Percentiles rank a stretch among this genome's conserved stretches.
Evolutionary conservation across 768 basidiomycete genomes (phyloP).

Genomic region (Leccinum aurantiacum): DNA sequence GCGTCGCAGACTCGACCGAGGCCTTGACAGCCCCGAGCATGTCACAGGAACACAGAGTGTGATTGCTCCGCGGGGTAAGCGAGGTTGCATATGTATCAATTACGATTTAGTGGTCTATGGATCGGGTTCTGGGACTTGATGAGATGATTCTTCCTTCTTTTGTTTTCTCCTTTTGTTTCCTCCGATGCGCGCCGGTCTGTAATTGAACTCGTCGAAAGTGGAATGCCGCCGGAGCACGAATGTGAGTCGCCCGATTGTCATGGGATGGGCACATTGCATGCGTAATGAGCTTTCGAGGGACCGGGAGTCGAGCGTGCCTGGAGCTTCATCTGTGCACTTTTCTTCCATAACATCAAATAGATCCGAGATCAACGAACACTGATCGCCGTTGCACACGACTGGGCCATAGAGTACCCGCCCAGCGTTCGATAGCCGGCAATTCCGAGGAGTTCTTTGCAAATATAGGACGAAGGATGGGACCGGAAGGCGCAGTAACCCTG

Average conservation of each 20-base stretch:
- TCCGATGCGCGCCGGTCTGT: neutral
- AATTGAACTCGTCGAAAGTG: neutral
- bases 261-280: neutral
- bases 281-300: neutral
- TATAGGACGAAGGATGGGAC: slow-evolving; percentile 85
- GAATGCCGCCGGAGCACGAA: neutral
- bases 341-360: neutral
- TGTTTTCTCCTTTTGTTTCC: neutral
- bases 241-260: neutral
- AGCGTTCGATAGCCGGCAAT: slow-evolving; percentile 73
- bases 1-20: neutral
- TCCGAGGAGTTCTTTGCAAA: slow-evolving; percentile 78
- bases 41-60: slow-evolving; percentile 76
- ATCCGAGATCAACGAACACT: neutral
- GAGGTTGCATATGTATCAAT: slow-evolving; percentile 53
- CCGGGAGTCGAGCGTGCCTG: neutral
- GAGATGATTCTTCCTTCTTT: slow-evolving; percentile 63
- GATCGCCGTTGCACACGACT: neutral
- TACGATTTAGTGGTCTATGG: slow-evolving; percentile 74
- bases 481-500: slow-evolving; percentile 79
- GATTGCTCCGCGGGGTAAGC: slow-evolving; percentile 94
- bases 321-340: neutral
- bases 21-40: neutral
- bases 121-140: slow-evolving; percentile 80
- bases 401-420: slow-evolving; percentile 78